Conservation (phyloP, 2,329 filamentous ascomycete genomes). For the Neonectria sp. region DNA sequence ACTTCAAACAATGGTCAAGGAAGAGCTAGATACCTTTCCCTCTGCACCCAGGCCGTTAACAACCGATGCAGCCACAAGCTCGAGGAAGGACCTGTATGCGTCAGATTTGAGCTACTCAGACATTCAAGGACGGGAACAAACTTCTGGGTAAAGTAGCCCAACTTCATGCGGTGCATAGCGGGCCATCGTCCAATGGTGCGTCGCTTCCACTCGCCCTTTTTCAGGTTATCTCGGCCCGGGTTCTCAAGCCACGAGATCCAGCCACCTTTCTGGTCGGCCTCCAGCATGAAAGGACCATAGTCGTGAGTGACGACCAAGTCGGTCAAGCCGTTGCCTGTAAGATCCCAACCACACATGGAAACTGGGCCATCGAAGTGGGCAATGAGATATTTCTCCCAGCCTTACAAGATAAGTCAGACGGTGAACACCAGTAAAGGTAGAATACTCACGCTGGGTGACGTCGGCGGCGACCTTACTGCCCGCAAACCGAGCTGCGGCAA, state of each 20-base stretch:
- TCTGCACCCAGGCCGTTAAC: not conserved
- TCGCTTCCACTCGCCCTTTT: not conserved
- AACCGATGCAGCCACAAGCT: not conserved
- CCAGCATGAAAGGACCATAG: not conserved
- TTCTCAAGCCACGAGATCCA: conserved; percentile 1
- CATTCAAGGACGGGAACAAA: not conserved
- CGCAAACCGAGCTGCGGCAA: not conserved
- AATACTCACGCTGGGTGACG: conserved; percentile 2
- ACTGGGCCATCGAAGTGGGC: not conserved
- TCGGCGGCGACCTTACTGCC: not conserved
- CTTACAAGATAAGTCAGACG: not conserved
- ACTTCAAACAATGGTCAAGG: not conserved
- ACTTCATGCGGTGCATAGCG: not conserved
- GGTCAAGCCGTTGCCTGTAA: not conserved
- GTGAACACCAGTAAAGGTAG: not conserved
- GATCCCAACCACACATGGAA: not conserved
- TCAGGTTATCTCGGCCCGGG: not conserved
- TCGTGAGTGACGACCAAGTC: conserved; percentile 1
- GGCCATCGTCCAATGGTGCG: conserved; percentile 1
- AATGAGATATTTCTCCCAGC: not conserved
- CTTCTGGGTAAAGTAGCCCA: not conserved
- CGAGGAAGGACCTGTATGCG: not conserved
- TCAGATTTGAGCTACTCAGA: not conserved
- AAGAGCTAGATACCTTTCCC: not conserved
- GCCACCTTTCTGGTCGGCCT: not conserved